These are phyloP conservation scores for Teratosphaeria epicoccoides DNA, from an alignment of 2,329 filamentous ascomycete species.

Conservation along the genomic window DNA sequence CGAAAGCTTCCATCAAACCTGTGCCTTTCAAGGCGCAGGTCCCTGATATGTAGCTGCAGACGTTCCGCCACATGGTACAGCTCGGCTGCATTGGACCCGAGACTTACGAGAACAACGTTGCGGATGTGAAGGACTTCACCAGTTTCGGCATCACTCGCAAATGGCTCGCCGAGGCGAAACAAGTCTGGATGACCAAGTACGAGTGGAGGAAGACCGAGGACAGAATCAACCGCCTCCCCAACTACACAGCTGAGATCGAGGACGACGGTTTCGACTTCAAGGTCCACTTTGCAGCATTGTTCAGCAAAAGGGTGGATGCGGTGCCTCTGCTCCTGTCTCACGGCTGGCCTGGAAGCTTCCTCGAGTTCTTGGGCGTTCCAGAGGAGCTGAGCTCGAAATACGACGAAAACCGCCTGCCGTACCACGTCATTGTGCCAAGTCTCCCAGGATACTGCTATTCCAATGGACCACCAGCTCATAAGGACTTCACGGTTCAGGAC, in stretches of 20 bases:
- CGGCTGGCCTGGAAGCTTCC: conserved; percentile 46
- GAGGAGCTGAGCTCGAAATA: conserved; percentile 38
- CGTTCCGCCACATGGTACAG: conserved; percentile 37
- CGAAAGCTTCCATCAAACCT: conserved; percentile 26
- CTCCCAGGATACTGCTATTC: conserved; percentile 47
- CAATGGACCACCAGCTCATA: conserved; percentile 35
- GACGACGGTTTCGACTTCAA: conserved; percentile 29
- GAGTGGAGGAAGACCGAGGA: conserved; percentile 38
- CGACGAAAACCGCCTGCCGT: conserved; percentile 42
- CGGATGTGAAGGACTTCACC: conserved; percentile 24
- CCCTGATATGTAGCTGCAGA: conserved; percentile 31
- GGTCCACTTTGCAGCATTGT: conserved; percentile 46
- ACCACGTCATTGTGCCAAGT: conserved; percentile 47
- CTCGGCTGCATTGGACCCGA: conserved; percentile 38
- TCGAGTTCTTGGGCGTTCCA: conserved; percentile 47
- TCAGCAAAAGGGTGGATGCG: conserved; percentile 41
- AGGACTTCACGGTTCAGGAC: conserved; percentile 33
- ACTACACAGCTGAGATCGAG: conserved; percentile 37
- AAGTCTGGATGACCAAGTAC: conserved; percentile 35
- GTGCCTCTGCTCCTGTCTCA: conserved; percentile 44
- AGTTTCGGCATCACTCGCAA: conserved; percentile 35
- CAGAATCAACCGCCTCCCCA: conserved; percentile 41
- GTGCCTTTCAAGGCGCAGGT: conserved; percentile 34
- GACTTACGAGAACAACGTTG: conserved; percentile 39
- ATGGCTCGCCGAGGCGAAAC: conserved; percentile 34